phyloP scores from a whole-genome alignment of 768 basidiomycete species.

The Amanita muscaria region DNA sequence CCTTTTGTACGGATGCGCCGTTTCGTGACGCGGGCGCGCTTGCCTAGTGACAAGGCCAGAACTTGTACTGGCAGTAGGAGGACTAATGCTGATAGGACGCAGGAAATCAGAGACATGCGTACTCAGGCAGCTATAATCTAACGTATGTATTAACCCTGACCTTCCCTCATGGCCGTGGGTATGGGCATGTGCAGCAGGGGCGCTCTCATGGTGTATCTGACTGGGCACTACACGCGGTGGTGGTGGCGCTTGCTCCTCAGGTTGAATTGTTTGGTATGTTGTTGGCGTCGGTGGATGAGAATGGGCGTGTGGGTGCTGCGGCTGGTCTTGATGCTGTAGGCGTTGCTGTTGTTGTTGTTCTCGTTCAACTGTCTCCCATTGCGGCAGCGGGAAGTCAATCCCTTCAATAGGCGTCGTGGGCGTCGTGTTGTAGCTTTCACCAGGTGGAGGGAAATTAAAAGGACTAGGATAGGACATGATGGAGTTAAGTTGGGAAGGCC shows the following conservation, averaged over 20 bases:
- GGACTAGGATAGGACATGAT: constrained; percentile 27
- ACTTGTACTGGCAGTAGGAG: constrained; percentile 5
- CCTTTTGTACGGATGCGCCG: constrained; percentile 21
- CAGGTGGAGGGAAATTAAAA: constrained; percentile 15
- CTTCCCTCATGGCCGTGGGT: constrained; percentile 16
- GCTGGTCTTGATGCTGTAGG: constrained; percentile 26
- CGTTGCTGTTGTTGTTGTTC: constrained; percentile 32
- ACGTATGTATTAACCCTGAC: constrained; percentile 13
- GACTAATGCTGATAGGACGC: constrained; percentile 12
- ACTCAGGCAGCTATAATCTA: constrained; percentile 7
- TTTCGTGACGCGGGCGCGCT: background rate
- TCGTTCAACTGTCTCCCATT: constrained; percentile 34
- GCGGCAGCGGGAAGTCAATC: constrained; percentile 17
- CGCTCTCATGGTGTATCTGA: constrained; percentile 14
- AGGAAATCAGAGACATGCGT: constrained; percentile 6
- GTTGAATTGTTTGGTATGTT: constrained; percentile 20
- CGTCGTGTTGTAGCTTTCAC: constrained; percentile 18
- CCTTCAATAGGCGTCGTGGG: constrained; percentile 38
- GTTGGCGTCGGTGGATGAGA: constrained; percentile 22
- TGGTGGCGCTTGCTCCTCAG: constrained; percentile 17
- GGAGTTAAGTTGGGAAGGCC: constrained; percentile 18
- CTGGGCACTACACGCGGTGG: constrained; percentile 20
- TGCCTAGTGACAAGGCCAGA: constrained; percentile 1
- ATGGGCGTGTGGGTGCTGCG: constrained; percentile 20
- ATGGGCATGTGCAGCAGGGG: constrained; percentile 3